Evolutionary conservation across 148 eudicot species (phyloP), one percentile per base, ranked within the genome.

Genomic region (Chenopodium formosanum): DNA sequence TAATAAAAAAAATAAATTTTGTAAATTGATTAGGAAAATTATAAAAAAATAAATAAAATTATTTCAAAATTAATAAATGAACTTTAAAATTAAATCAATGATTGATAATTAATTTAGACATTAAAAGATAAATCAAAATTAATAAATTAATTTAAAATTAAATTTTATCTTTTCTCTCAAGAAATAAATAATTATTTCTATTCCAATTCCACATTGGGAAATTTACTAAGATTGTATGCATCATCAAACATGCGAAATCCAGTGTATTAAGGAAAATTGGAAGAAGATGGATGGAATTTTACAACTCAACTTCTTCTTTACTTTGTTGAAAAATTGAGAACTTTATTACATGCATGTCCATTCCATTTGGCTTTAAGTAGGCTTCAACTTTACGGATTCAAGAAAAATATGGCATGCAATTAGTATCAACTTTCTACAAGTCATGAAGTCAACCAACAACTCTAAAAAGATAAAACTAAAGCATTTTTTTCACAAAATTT

Each of bases 371-470:
- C 84, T 85, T 81, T 1, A 27, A 27, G 29, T 27, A 27, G 29
- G 29, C 29, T 27, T 27, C 56, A 78, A 6, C 79, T 72, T 73
- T 56, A 85, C 78, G 75, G 84, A 73, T 65, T 65, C 74, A 77
- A 80, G 32, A 56, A 56, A 71, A 72, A 31, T 10, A 74, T 12
- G 16, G 75, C 46, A 69, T 22, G 56, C 46, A 69, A n/a, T 44
- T 48, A 0, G 9, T 47, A 19, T 20, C n/a, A 78, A 40, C 82
- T 85, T 85, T 85, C 44, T 78, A 73, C 58, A 40, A 70, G 68
- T 25, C 25, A 25, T 25, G 25, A 25, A 25, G 25, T 65, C 25
- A 73, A 16, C 44, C 74, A 20, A 65, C 50, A 23, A 78, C 20
- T 7, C 44, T 17, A 62, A 70, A 77, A 58, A 27, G 8, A 46